These are phyloP conservation scores for Prunus dulcis DNA, from an alignment of 306 rosid genomes.

Conservation along the genomic window DNA sequence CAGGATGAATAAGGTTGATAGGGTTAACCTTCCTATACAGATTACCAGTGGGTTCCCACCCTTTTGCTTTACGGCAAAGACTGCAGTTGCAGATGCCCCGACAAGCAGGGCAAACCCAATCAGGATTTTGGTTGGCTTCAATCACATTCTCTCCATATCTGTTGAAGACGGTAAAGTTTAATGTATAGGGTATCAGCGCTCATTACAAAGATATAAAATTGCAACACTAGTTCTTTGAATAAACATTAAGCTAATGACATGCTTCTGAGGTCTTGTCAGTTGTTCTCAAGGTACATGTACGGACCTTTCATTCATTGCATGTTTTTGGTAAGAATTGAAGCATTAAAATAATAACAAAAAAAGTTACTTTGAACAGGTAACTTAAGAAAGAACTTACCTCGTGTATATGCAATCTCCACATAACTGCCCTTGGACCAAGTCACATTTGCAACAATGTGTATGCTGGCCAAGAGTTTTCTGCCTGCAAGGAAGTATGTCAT, in stretches of 20 bases:
- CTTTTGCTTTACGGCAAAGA: slow-evolving; percentile 60
- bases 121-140: slow-evolving; percentile 42
- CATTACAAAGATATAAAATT: background rate
- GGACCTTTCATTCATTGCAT: background rate
- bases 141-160: slow-evolving; percentile 76
- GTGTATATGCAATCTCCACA: slow-evolving; percentile 90
- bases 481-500: slow-evolving; percentile 44
- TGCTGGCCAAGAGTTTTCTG: slow-evolving; percentile 54
- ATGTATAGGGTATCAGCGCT: background rate
- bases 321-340: background rate
- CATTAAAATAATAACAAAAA: background rate
- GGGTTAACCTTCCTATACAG: slow-evolving; percentile 57
- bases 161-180: background rate
- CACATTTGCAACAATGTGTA: slow-evolving; percentile 60
- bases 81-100: slow-evolving; percentile 77
- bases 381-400: slow-evolving; percentile 40
- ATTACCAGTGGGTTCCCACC: slow-evolving; percentile 77
- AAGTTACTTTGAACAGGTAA: background rate
- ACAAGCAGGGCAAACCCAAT: slow-evolving; percentile 71
- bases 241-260: background rate
- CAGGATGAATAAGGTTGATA: slow-evolving; percentile 10
- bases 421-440: slow-evolving; percentile 53
- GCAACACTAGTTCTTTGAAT: background rate
- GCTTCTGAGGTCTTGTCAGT: background rate
- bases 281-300: background rate